Evolutionary conservation across 768 basidiomycete genomes (phyloP), one percentile per base, ranked within the genome.

Genomic region (Suillus ampliporus): DNA sequence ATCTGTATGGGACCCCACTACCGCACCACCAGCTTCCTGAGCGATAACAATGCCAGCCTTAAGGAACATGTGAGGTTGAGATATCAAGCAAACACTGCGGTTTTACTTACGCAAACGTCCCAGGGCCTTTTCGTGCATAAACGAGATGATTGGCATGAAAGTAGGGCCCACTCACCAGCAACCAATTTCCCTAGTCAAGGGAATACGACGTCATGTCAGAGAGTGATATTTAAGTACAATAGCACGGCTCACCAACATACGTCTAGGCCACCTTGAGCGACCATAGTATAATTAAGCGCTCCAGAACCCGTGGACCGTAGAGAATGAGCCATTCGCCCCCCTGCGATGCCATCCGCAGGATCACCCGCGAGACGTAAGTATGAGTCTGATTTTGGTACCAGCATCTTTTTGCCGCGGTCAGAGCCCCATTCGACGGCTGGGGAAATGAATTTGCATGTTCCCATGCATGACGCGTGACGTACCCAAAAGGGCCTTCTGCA

Each of bases 1-100:
- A 10, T 75, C 74, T 23, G 74, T 77, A 57, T 89, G 82, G 54
- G 88, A 88, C 38, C 93, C 94, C 19, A 90, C 89, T 35, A 92
- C 87, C 13, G 89, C 78, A 15, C 90, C 86, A 6, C 97, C 97
- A 0, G 96, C 92, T 73, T 97, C 97, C 64, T 92, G 85, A 0
- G 92, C 90, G 64, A 99, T 96, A 67, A 97, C 89, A 14, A 92
- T 88, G 0, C 95, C 97, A 3, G 97, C 95, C 80, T 87, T 68
- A 11, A n/a, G 40, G 14, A n/a, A 26, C 6, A 23, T 17, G 2
- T 52, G 15, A 10, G 19, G 60, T 51, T 65, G 40, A 61, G 3
- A 57, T 4, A 4, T 44, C 28, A 43, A 41, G 9, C 34, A 21
- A 35, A 61, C 13, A 34, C 3, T 40, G 14, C 46, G 31, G 5